phyloP scores from a whole-genome alignment of 2,329 filamentous ascomycete genomes.

The Chalaropsis ovoidea region DNA sequence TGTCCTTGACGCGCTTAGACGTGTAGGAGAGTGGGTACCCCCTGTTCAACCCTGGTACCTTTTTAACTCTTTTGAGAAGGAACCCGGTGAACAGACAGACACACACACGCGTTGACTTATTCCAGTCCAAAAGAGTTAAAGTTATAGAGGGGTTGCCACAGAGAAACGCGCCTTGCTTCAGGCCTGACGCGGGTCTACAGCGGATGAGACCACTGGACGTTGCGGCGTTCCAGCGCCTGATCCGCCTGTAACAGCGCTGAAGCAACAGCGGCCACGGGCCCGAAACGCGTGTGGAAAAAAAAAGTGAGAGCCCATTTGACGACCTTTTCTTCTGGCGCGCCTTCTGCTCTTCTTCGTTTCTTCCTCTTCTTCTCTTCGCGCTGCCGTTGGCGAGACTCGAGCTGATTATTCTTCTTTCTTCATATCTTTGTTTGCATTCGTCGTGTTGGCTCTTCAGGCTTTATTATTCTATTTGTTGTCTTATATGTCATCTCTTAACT shows the following conservation, averaged over 20 bases:
- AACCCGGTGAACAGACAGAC: neutral
- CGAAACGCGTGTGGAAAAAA: neutral
- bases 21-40: neutral
- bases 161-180: neutral
- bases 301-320: neutral
- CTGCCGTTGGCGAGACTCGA: neutral
- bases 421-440: neutral
- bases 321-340: neutral
- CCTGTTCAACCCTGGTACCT: neutral
- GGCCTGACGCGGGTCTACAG: neutral
- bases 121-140: slow-evolving; percentile 8
- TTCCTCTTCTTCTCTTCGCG: neutral
- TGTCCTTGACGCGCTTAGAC: neutral
- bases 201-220: neutral
- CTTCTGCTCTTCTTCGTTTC: neutral
- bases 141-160: slow-evolving; percentile 5
- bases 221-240: neutral
- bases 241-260: too few relatives aligned
- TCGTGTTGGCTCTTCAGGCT: neutral
- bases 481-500: neutral
- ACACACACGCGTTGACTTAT: neutral
- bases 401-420: slow-evolving; percentile 7
- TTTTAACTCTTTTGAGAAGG: slow-evolving; percentile 13
- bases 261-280: neutral
- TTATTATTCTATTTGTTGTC: neutral